Evolutionary conservation across 164 flowering plant species (phyloP), one percentile per base, ranked within the genome.

Genomic region (Tinospora cordifolia): DNA sequence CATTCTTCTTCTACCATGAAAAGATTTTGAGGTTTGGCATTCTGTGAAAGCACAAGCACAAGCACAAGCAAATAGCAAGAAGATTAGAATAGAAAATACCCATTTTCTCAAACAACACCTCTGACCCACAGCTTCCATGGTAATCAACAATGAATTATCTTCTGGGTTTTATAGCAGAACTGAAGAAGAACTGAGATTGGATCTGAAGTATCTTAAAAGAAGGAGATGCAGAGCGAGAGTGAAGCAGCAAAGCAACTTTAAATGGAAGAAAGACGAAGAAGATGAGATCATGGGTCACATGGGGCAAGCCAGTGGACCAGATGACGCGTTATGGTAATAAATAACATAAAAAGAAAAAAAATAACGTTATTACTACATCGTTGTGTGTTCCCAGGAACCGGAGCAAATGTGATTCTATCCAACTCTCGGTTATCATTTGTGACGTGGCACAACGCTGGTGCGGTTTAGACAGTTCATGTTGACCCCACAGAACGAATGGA

Each of bases 41-140:
- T 69, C 72, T 66, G 79, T 71, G 27, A 74, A 51, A 27, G 62
- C 39, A 40, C 39, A 59, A 15, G 59, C 68, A 54, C 74, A 49
- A 10, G 66, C 44, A 62, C 66, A 74, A 71, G 74, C 63, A 69
- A 26, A 74, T n/a, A 76, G 73, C 38, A 68, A 49, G 19, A 74
- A 66, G 44, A 73, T 68, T 25, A 79, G 26, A 38, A 57, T 73
- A 11, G 70, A 62, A 46, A 64, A 22, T 38, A 73, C 41, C 34
- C 63, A 39, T 51, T 65, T 76, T 51, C 65, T 73, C 24, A 79
- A 40, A 22, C 64, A 65, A 6, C 46, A 68, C 64, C 38, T 22
- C 30, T 24, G 41, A 34, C 36, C 2, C 24, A 70, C 21, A 70
- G 76, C 51, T 17, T 17, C 74, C 79, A 77, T 77, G n/a, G n/a